Evolutionary conservation across 805 yeast genomes (phyloP), one percentile per base, ranked within the genome.

Genomic region (Suhomyces emberorum): DNA sequence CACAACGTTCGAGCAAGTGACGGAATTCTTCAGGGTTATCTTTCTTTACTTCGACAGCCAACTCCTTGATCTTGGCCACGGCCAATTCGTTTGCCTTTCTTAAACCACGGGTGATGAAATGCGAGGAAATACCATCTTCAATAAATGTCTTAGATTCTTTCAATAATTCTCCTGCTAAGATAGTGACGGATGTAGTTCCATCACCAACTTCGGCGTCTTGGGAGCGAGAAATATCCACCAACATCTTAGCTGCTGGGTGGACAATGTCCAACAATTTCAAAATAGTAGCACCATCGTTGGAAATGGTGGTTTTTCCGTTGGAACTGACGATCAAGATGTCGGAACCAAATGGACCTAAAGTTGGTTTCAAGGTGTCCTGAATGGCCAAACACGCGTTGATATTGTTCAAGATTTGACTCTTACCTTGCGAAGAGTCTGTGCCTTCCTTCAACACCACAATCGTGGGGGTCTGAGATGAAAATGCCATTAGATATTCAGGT

Each of bases 121-220:
- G 95, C 4, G 97, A 81, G 21, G 96, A 85, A 47, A 93, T 87
- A 26, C 96, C 96, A 64, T 93, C 99, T 64, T 93, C 98, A 42
- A 93, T 86, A 57, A 91, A 93, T 30, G 77, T 65, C 55, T 88
- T 88, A 47, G 89, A 80, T 63, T 93, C 98, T 57, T 88, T 88
- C 63, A 93, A 75, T 42, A 93, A 72, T 66, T 93, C 98, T 38
- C 97, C 96, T 2, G 98, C 96, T 39, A 93, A 63, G 21, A 91
- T 82, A 0, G 97, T 86, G 15, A 91, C 98, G 19, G 96, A 83
- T 1, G 98, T 91, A 29, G 98, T 91, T 48, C 98, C 98, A 65
- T 91, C 98, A 42, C 98, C 98, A 46, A 93, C 96, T 62, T 91
- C 98, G 42, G 95, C 95, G 59, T 91, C 98, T 67, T 91, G 98